Conservation (phyloP, 2,329 filamentous ascomycete genomes). For the Fusarium sp. region DNA sequence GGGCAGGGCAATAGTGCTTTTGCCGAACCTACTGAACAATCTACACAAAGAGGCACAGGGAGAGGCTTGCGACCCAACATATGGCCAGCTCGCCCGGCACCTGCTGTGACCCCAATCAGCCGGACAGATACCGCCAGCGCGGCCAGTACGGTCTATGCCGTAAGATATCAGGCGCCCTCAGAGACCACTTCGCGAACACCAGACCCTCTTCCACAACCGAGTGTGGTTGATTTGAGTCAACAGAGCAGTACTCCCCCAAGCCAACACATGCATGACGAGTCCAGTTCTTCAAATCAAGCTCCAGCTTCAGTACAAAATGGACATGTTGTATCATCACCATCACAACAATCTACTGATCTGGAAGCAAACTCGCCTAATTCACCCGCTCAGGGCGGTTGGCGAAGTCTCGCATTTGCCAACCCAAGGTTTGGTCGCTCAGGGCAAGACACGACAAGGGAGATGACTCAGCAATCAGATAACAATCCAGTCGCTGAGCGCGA, state of each 20-base stretch:
- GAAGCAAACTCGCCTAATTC: slow-evolving; percentile 45
- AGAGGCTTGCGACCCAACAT: slow-evolving; percentile 62
- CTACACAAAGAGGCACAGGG: slow-evolving; percentile 47
- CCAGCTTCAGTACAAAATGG: slow-evolving; percentile 41
- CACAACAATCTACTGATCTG: slow-evolving; percentile 40
- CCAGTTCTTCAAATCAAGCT: slow-evolving; percentile 38
- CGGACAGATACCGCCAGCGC: slow-evolving; percentile 73
- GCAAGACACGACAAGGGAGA: slow-evolving; percentile 27
- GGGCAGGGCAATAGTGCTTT: slow-evolving; percentile 33
- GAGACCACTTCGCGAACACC: slow-evolving; percentile 63
- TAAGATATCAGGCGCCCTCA: slow-evolving; percentile 70
- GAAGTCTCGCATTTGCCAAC: slow-evolving; percentile 36
- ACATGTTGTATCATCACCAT: slow-evolving; percentile 30
- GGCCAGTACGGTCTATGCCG: slow-evolving; percentile 73
- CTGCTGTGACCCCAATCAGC: slow-evolving; percentile 68
- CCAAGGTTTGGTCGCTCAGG: slow-evolving; percentile 26
- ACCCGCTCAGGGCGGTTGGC: slow-evolving; percentile 47
- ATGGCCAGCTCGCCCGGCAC: slow-evolving; percentile 68
- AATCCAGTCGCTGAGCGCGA: slow-evolving; percentile 10
- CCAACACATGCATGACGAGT: slow-evolving; percentile 46
- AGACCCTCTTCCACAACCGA: slow-evolving; percentile 51
- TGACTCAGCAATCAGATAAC: slow-evolving; percentile 9
- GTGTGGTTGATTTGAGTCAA: slow-evolving; percentile 51
- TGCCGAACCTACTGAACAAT: slow-evolving; percentile 42
- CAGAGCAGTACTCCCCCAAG: slow-evolving; percentile 51